Base-by-base conservation (phyloP, 805 yeast genomes). In the Phaffomyces thermotolerans region DNA sequence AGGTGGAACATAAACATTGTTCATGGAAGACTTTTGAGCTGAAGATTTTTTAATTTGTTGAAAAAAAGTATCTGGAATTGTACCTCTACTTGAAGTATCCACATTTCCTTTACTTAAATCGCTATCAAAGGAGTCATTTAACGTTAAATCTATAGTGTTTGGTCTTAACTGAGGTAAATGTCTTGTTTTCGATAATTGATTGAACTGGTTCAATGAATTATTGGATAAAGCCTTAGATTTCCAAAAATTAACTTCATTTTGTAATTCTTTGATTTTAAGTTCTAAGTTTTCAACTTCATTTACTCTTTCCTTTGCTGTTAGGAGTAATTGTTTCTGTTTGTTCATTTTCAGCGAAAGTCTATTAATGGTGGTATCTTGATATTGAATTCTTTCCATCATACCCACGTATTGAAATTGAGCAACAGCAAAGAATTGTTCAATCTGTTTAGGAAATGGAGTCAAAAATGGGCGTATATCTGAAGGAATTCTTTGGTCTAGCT, bases 341-440 rank as follows among this genome's bases (percentile, higher is more conserved):
- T 45, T 48, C 9, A 50, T 43, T 40, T 54, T 54, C 15, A 42
- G 46, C 1, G 34, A 37, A n/a, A 56, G 37, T 34, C 43, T 53
- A 8, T 36, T 30, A 6, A 56, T 52, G 9, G 45, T 18, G 9
- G 39, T 36, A 6, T 40, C 27, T 34, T 54, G 59, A 36, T 48
- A 42, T 13, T 43, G 44, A n/a, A 52, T 44, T 32, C 44, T 47
- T n/a, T 52, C 57, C 6, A 42, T 39, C 50, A 54, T 40, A 4
- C 51, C 49, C 30, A 50, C 46, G 31, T 49, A 52, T 30, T 56
- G 59, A 42, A 56, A 56, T 42, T 51, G 54, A 3, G 56, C 49
- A 3, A 50, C 42, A 0, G 56, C 57, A 42, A 51, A 51, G 36
- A 56, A 36, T 40, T 53, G 57, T 35, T 56, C 58, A 1, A 53